A percentile compares a stretch with the other conserved stretches of the same genome.
phyloP scores from a whole-genome alignment of 768 basidiomycete species.

The Leccinellum albellum region DNA sequence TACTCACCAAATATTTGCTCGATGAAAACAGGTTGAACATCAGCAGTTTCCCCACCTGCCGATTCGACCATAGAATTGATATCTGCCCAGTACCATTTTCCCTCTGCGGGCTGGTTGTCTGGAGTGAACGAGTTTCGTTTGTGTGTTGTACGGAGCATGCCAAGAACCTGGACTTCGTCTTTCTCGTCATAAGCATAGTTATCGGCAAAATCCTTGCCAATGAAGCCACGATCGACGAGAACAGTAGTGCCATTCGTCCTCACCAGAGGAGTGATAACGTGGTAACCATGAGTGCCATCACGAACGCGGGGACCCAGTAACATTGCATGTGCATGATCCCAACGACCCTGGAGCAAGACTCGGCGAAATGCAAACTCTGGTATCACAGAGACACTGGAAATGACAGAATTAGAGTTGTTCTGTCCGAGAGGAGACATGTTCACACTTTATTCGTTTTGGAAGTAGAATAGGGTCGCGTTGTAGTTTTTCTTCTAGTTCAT shows the following conservation, averaged over 20 bases:
- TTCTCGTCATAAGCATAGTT: constrained; percentile 36
- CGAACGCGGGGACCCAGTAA: constrained; percentile 82
- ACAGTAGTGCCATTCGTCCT: constrained; percentile 37
- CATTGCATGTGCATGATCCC: constrained; percentile 77
- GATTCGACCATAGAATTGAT: constrained; percentile 75
- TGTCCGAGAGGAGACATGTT: constrained; percentile 19
- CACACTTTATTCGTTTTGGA: constrained; percentile 85
- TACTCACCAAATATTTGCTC: constrained; percentile 86
- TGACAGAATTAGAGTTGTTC: constrained; percentile 16
- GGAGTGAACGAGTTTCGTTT: constrained; percentile 78
- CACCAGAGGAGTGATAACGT: constrained; percentile 82
- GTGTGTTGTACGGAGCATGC: constrained; percentile 82
- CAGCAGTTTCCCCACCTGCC: constrained; percentile 66
- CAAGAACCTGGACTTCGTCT: constrained; percentile 69
- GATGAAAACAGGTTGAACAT: constrained; percentile 57
- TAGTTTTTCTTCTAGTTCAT: constrained; percentile 89
- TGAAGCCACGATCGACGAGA: constrained; percentile 59
- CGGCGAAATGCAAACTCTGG: constrained; percentile 89
- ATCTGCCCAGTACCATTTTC: constrained; percentile 86
- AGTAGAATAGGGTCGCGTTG: constrained; percentile 72
- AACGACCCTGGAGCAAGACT: constrained; percentile 72
- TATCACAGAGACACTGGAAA: constrained; percentile 60
- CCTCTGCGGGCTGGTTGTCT: constrained; percentile 73
- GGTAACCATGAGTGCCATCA: constrained; percentile 84
- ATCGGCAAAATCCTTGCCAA: constrained; percentile 54